These are phyloP conservation scores for Oryza punctata DNA, from an alignment of 176 grass and related monocot genomes.

Conservation along the genomic window DNA sequence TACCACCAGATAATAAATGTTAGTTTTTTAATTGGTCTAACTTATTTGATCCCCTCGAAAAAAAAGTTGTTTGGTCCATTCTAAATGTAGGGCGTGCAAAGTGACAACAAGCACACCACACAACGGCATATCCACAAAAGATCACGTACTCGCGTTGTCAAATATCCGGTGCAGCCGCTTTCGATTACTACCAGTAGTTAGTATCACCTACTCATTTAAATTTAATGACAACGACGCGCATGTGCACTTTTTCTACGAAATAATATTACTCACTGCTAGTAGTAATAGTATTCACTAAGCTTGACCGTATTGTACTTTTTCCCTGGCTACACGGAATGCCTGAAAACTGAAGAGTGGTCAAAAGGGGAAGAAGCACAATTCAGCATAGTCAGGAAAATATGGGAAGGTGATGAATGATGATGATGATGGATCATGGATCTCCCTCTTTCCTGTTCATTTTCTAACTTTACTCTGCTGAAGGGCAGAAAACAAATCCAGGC, in stretches of 20 bases:
- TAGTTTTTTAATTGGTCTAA: too few species aligned
- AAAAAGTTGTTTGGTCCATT: neutral
- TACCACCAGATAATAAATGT: too few species aligned
- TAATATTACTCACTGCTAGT: neutral
- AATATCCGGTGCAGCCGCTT: neutral
- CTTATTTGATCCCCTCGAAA: too few species aligned
- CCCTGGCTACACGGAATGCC: neutral
- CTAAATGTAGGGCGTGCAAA: neutral
- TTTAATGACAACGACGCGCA: conserved; percentile 20
- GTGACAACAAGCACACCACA: too few species aligned
- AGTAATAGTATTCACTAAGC: neutral
- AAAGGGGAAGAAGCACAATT: neutral
- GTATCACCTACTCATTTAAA: conserved; percentile 32
- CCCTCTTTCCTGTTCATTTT: neutral
- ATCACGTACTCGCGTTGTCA: neutral
- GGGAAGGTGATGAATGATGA: too few species aligned
- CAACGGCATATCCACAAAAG: neutral
- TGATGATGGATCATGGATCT: neutral
- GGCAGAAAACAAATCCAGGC: neutral
- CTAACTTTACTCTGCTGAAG: neutral
- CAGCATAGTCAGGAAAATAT: too few species aligned
- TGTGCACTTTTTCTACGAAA: neutral
- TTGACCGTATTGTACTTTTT: neutral
- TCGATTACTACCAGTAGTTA: neutral
- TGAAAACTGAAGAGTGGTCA: neutral